Evolutionary conservation across 208 protist genomes (phyloP).

Genomic region (Phytomonas sp.): DNA sequence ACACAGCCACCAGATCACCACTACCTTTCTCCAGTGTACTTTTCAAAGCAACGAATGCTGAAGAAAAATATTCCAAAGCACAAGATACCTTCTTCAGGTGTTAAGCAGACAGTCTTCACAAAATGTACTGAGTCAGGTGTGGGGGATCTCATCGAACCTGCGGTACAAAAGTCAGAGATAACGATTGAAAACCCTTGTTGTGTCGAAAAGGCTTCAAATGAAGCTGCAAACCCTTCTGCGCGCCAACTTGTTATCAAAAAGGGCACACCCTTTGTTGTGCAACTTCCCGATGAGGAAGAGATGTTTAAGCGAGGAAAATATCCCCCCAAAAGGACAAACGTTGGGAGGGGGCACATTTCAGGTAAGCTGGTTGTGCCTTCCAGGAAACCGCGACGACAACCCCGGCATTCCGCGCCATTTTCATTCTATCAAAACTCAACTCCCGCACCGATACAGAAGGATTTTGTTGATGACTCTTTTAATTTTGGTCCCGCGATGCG

Average conservation of each 20-base stretch:
- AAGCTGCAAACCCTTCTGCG: not conserved
- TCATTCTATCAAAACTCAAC: not conserved
- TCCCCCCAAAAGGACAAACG: not conserved
- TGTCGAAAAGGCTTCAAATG: not conserved
- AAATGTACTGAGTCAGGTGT: not conserved
- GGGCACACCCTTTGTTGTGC: not conserved
- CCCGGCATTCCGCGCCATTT: not conserved
- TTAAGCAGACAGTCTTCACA: not conserved
- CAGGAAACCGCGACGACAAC: not conserved
- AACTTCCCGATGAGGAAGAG: not conserved
- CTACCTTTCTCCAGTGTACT: not conserved
- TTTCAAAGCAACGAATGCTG: not conserved
- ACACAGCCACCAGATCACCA: not conserved
- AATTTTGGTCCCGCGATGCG: not conserved
- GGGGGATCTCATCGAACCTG: not conserved
- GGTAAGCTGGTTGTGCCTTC: not conserved
- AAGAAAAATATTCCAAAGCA: not conserved
- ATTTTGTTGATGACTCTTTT: not conserved
- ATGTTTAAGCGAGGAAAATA: not conserved
- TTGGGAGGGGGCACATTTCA: not conserved
- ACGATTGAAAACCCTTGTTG: not conserved
- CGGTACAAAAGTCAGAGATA: not conserved
- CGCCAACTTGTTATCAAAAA: not conserved
- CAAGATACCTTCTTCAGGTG: not conserved
- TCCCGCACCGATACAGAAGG: not conserved